phyloP scores from a whole-genome alignment of 371 early-diverging fungal genomes.

The Lichtheimia ramosa region DNA sequence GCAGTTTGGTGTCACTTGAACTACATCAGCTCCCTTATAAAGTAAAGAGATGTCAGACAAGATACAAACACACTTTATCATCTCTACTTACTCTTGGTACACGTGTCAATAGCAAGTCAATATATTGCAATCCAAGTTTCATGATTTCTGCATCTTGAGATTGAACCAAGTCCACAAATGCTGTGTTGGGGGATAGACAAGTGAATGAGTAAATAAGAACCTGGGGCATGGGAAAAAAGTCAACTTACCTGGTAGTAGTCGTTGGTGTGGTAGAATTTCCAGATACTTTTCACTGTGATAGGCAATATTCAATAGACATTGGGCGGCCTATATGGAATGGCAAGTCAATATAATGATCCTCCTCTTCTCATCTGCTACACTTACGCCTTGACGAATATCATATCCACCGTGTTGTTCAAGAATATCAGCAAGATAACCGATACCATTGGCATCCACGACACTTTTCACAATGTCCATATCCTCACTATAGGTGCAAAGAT shows the following conservation, averaged over 20 bases:
- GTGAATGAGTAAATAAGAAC: no score
- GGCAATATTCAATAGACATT: slow-evolving; percentile 53
- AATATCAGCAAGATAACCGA: slow-evolving; percentile 57
- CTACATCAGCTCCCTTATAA: slow-evolving; percentile 17
- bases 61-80: background rate
- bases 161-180: slow-evolving; percentile 49
- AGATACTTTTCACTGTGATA: slow-evolving; percentile 51
- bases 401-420: slow-evolving; percentile 50
- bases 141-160: slow-evolving; percentile 51
- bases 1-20: slow-evolving; percentile 20
- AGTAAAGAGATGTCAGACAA: background rate
- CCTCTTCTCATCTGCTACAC: background rate
- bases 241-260: slow-evolving; percentile 43
- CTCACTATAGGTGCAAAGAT: slow-evolving; percentile 8
- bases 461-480: slow-evolving; percentile 41
- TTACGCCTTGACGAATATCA: slow-evolving; percentile 68
- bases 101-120: slow-evolving; percentile 41
- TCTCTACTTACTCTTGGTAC: slow-evolving; percentile 21
- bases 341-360: background rate
- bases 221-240: no score
- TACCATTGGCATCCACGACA: slow-evolving; percentile 49
- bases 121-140: slow-evolving; percentile 45
- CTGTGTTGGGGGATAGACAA: slow-evolving; percentile 5
- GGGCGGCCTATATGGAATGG: slow-evolving; percentile 45
- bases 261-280: slow-evolving; percentile 41